Conservation (phyloP, 2,329 filamentous ascomycete species). For the Elsinoe fawcettii region DNA sequence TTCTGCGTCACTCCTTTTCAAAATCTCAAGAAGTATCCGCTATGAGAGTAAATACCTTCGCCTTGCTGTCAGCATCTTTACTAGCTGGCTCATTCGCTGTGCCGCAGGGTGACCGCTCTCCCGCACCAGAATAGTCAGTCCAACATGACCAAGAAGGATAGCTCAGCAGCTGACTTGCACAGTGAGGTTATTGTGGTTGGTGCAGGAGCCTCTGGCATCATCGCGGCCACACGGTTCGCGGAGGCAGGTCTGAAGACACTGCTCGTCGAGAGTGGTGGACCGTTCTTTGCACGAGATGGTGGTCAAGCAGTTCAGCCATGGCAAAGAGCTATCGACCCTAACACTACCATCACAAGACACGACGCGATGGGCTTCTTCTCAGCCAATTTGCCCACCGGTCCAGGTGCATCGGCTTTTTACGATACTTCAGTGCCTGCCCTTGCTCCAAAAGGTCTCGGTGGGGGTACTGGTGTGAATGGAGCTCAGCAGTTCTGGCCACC, state of each 20-base stretch:
- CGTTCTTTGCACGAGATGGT: slow-evolving; percentile 3
- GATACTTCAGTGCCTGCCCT: background rate
- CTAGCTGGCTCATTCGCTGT: background rate
- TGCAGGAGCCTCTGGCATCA: background rate
- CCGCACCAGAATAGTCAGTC: background rate
- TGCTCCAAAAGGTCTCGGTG: slow-evolving; percentile 4
- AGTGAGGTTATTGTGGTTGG: slow-evolving; percentile 11
- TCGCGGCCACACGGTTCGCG: background rate
- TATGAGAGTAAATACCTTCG: background rate
- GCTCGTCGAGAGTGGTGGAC: background rate
- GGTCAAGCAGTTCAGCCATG: slow-evolving; percentile 1
- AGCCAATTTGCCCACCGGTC: background rate
- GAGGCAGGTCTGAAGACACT: slow-evolving; percentile 7
- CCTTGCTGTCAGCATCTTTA: background rate
- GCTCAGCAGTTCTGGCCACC: slow-evolving; percentile 12
- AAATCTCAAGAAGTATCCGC: background rate
- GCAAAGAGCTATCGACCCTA: slow-evolving; percentile 1
- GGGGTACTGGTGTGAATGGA: slow-evolving; percentile 6
- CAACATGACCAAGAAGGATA: background rate
- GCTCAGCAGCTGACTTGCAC: background rate
- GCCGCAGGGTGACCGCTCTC: background rate
- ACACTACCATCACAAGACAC: slow-evolving; percentile 7
- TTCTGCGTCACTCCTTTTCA: background rate
- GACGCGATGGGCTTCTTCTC: slow-evolving; percentile 4
- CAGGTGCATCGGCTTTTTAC: slow-evolving; percentile 2